These are phyloP conservation scores for Triangularia setosa DNA, from an alignment of 2,329 filamentous ascomycete species.

Conservation along the genomic window DNA sequence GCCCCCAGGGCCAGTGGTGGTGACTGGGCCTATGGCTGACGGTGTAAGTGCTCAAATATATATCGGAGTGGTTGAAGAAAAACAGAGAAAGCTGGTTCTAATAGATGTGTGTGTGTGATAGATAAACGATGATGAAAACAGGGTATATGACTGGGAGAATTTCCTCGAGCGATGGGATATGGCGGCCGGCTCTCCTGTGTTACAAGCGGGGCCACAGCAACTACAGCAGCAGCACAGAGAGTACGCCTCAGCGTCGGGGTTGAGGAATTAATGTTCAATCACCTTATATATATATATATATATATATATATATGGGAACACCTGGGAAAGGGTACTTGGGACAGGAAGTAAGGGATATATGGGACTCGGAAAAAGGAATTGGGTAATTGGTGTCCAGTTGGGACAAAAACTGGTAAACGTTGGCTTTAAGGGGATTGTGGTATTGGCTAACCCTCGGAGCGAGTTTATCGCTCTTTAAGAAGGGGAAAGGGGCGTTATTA, in stretches of 20 bases:
- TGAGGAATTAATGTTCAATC: not conserved
- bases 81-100: too few species aligned
- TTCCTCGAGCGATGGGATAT: slow-evolving; percentile 2
- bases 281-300: not conserved
- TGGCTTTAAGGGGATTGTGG: not conserved
- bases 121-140: not conserved
- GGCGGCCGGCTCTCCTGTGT: not conserved
- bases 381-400: not conserved
- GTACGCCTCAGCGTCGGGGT: not conserved
- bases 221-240: not conserved
- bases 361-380: not conserved
- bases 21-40: not conserved
- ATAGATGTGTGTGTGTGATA: too few species aligned
- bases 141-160: not conserved
- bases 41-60: slow-evolving; percentile 1
- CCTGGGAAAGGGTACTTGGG: not conserved
- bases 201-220: not conserved
- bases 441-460: not conserved
- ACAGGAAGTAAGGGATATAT: not conserved
- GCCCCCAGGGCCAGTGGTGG: not conserved
- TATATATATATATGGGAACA: too few species aligned
- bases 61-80: too few species aligned
- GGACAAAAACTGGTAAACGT: not conserved
- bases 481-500: not conserved
- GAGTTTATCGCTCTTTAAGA: not conserved